phyloP scores from a whole-genome alignment of 2,329 filamentous ascomycete genomes.

The Gnomoniopsis smithogilvyi region DNA sequence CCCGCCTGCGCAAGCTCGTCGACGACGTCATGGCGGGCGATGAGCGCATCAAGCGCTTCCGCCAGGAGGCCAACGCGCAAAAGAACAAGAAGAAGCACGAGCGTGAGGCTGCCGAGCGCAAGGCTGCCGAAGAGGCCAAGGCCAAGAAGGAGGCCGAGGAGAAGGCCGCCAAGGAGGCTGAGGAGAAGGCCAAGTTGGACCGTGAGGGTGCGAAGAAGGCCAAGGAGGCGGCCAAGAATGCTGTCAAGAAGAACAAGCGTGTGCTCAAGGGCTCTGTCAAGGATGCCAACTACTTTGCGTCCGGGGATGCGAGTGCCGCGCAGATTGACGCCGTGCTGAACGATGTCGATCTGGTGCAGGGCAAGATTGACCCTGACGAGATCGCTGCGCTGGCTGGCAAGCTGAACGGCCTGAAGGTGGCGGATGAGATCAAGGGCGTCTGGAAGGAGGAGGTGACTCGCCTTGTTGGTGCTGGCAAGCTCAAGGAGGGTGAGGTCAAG shows the following conservation, averaged over 20 bases:
- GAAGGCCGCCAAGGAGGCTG: constrained; percentile 75
- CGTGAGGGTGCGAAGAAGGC: constrained; percentile 88
- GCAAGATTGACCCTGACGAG: constrained; percentile 88
- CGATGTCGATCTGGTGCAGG: constrained; percentile 83
- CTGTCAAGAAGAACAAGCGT: constrained; percentile 99
- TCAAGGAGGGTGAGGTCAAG: constrained; percentile 82
- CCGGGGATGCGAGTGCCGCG: constrained; percentile 67
- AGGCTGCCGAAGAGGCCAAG: constrained; percentile 78
- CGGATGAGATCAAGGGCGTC: constrained; percentile 78
- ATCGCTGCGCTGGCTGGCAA: constrained; percentile 78
- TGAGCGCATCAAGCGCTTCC: constrained; percentile 97
- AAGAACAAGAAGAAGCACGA: constrained; percentile 96
- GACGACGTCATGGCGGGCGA: constrained; percentile 82
- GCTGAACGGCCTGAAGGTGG: constrained; percentile 75
- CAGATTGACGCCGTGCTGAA: constrained; percentile 80
- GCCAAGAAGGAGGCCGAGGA: constrained; percentile 83
- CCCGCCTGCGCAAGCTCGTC: constrained; percentile 83
- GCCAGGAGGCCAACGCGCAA: constrained; percentile 82
- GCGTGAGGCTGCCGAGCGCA: constrained; percentile 87
- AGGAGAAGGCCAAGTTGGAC: constrained; percentile 80
- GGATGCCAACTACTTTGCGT: constrained; percentile 93
- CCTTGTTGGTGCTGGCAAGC: constrained; percentile 76
- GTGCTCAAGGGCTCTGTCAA: constrained; percentile 91
- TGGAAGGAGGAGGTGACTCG: constrained; percentile 77
- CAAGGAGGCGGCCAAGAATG: constrained; percentile 98